phyloP scores from a whole-genome alignment of 441 rosid species.

The Syzygium syzygioides region DNA sequence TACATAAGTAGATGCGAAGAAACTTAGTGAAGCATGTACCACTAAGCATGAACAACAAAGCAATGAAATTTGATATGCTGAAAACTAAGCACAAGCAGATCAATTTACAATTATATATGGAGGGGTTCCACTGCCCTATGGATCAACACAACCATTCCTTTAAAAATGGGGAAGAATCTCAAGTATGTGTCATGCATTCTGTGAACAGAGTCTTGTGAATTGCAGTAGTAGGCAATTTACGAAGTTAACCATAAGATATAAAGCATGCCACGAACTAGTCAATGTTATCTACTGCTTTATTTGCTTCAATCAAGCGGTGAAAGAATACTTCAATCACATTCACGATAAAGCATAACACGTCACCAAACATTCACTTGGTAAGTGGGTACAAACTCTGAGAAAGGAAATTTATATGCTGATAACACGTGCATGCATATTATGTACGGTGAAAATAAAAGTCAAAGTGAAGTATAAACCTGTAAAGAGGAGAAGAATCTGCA shows the following conservation, averaged over 20 bases:
- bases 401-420: background rate
- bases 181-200: background rate
- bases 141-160: background rate
- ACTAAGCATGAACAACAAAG: background rate
- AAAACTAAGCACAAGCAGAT: background rate
- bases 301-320: background rate
- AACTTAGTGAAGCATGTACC: background rate
- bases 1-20: background rate
- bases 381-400: background rate
- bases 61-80: background rate
- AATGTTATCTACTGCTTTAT: background rate
- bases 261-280: background rate
- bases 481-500: slow-evolving; percentile 66
- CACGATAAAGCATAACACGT: background rate
- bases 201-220: background rate
- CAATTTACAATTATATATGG: background rate
- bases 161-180: background rate
- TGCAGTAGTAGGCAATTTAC: background rate
- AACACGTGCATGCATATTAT: background rate
- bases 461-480: slow-evolving; percentile 33
- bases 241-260: background rate
- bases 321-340: background rate
- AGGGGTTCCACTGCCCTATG: background rate
- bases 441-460: background rate
- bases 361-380: background rate